phyloP scores from a whole-genome alignment of 2,329 filamentous ascomycete genomes.

The Tolypocladium ophioglossoides region DNA sequence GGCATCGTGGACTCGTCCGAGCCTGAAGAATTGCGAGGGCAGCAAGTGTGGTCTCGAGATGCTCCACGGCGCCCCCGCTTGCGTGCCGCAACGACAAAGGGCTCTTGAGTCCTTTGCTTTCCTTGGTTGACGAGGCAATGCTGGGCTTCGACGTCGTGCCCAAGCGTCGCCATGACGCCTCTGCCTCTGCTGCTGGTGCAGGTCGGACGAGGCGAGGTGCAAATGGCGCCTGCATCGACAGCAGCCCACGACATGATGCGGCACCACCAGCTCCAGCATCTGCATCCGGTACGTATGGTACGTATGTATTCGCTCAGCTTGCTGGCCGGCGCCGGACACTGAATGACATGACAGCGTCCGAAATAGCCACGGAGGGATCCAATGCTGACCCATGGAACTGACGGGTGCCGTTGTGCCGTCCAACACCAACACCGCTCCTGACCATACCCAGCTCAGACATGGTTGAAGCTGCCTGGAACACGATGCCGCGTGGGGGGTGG shows the following conservation, averaged over 20 bases:
- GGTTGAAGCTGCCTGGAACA: background rate
- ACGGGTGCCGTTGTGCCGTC: background rate
- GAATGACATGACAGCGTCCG: background rate
- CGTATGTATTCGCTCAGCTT: background rate
- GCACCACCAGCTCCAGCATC: background rate
- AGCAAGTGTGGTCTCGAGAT: background rate
- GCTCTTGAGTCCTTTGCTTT: background rate
- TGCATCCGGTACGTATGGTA: background rate
- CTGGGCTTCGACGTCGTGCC: background rate
- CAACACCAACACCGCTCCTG: background rate
- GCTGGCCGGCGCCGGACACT: background rate
- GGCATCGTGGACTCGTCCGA: background rate
- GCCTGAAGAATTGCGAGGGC: background rate
- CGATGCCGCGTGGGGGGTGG: conserved; percentile 1
- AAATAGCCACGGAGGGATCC: background rate
- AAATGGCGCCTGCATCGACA: background rate
- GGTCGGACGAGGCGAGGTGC: background rate
- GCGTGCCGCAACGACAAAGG: background rate
- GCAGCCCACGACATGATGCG: background rate
- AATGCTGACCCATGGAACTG: background rate
- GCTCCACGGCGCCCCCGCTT: background rate
- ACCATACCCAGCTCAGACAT: background rate
- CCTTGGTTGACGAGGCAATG: background rate
- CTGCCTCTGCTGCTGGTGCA: background rate
- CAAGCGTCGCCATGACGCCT: background rate